Evolutionary conservation across 1,284 basidiomycete species (phyloP).

Genomic region (Trichosporon ovoides): DNA sequence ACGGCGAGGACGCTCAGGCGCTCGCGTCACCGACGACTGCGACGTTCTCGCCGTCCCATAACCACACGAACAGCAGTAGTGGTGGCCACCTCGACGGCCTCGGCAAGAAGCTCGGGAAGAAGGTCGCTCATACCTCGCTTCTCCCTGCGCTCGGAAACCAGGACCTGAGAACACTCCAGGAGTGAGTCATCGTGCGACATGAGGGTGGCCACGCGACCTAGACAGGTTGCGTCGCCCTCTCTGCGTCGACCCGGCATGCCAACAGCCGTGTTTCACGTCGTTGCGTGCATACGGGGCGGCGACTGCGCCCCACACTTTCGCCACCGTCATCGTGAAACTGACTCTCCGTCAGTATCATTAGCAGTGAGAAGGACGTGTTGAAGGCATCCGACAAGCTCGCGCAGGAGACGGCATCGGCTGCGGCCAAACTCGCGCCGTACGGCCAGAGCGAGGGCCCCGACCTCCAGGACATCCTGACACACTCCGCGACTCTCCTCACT

Average conservation of each 20-base stretch:
- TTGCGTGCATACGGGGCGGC: neutral
- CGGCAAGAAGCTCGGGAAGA: slow-evolving; percentile 40
- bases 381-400: slow-evolving; percentile 56
- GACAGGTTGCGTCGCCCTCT: too few relatives aligned
- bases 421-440: slow-evolving; percentile 71
- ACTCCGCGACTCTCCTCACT: slow-evolving; percentile 64
- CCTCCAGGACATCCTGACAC: slow-evolving; percentile 66
- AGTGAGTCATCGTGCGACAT: slow-evolving; percentile 42
- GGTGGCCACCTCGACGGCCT: slow-evolving; percentile 25
- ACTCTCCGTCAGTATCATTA: slow-evolving; percentile 66
- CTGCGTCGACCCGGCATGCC: too few relatives aligned
- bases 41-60: slow-evolving; percentile 3
- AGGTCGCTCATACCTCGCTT: slow-evolving; percentile 41
- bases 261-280: neutral
- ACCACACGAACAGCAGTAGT: neutral
- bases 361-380: slow-evolving; percentile 77
- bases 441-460: slow-evolving; percentile 83
- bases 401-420: slow-evolving; percentile 68
- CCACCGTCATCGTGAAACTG: neutral
- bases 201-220: too few relatives aligned
- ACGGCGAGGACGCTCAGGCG: slow-evolving; percentile 5
- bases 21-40: slow-evolving; percentile 1
- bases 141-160: slow-evolving; percentile 73
- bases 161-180: slow-evolving; percentile 71
- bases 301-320: neutral